Evolutionary conservation across 2,329 filamentous ascomycete genomes (phyloP), one percentile per base, ranked within the genome.

Genomic region (Exophiala sideris): DNA sequence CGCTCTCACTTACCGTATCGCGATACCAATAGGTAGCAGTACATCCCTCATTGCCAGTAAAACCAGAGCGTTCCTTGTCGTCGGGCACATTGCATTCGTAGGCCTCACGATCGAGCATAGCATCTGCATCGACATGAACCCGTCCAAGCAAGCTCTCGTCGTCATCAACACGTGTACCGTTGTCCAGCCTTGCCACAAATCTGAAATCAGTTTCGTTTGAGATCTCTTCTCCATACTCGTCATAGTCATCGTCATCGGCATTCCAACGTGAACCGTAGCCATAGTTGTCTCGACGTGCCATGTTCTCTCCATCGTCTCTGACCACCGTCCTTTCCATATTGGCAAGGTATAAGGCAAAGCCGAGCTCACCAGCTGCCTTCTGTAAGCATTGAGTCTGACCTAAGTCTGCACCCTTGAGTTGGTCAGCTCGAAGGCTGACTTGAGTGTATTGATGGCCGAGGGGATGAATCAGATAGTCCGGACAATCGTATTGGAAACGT

Each of bases 11-110:
- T 58, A 65, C 64, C 11, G 62, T 65, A 32, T 58, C 50, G 7
- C 54, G 57, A 45, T 64, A 67, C 48, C 61, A 61, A 46, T 65
- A 64, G n/a, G 59, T 62, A 14, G 63, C 53, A 29, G 48, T 50
- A 48, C 45, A 48, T 14, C 64, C 66, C 44, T 62, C 65, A 53
- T 67, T 66, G 9, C 64, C 66, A 33, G 65, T 67, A 35, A 35
- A 65, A 1, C 64, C 65, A 33, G 45, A 38, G 21, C 51, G 49
- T 2, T 60, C 49, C 21, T 49, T 44, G 8, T 48, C 45, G 18
- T 58, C 55, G 5, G 52, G 21, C 3, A 42, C 51, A 3, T 54
- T 21, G 6, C 29, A 24, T 9, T 45, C 40, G 41, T 51, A 45
- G 14, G 24, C 34, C 5, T 45, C 49, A n/a, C 18, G 20, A 47